Evolutionary conservation across 2,329 filamentous ascomycete species (phyloP).

Genomic region (Paecilomyces variotii): DNA sequence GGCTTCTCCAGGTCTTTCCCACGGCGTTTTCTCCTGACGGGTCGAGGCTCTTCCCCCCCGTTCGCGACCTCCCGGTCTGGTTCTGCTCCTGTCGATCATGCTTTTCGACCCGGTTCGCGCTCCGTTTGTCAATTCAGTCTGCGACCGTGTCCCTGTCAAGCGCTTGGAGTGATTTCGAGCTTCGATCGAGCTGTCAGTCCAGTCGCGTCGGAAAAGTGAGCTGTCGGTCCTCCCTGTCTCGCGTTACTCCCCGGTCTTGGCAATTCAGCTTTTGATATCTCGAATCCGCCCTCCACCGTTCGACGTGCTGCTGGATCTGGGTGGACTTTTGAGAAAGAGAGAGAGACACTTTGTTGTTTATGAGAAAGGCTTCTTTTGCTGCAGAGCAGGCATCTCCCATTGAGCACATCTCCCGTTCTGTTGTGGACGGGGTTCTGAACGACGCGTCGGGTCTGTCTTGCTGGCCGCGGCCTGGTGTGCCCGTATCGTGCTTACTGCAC

Average conservation of each 20-base stretch:
- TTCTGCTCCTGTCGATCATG: slow-evolving; percentile 17
- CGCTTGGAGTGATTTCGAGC: background rate
- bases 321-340: background rate
- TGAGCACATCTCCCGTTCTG: background rate
- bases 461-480: slow-evolving; percentile 1
- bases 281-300: background rate
- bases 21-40: slow-evolving; percentile 7
- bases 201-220: background rate
- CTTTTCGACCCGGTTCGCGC: slow-evolving; percentile 9
- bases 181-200: slow-evolving; percentile 1
- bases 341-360: background rate
- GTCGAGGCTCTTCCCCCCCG: slow-evolving; percentile 3
- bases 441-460: slow-evolving; percentile 1
- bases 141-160: slow-evolving; percentile 11
- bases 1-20: slow-evolving; percentile 7
- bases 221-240: background rate
- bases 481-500: slow-evolving; percentile 1
- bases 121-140: slow-evolving; percentile 14
- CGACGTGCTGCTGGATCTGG: background rate
- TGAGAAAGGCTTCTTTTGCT: background rate
- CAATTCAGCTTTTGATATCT: background rate
- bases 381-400: slow-evolving; percentile 1
- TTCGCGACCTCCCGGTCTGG: slow-evolving; percentile 1
- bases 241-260: background rate
- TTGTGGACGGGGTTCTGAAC: background rate